These are phyloP conservation scores for Hanseniaspora uvarum DNA, from an alignment of 1,139 yeast genomes.

Conservation along the genomic window DNA sequence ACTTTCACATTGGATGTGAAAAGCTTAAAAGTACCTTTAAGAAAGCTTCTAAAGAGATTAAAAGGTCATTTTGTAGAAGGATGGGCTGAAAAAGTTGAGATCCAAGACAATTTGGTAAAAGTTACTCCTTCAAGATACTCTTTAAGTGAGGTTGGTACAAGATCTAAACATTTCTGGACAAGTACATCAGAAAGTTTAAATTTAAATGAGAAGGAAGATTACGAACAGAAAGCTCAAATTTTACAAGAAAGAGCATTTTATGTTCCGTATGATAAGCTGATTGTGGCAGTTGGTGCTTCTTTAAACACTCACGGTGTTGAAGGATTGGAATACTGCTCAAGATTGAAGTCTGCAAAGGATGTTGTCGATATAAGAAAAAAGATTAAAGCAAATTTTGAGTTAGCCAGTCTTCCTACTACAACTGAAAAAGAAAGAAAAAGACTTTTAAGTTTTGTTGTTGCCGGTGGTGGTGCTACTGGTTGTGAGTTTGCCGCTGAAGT, in stretches of 20 bases:
- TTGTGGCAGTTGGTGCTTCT: constrained; percentile 55
- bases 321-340: constrained; percentile 48
- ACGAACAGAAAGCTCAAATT: constrained; percentile 1
- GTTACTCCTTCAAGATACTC: constrained; percentile 31
- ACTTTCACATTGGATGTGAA: constrained; percentile 48
- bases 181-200: constrained; percentile 20
- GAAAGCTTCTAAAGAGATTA: constrained; percentile 40
- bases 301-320: constrained; percentile 58
- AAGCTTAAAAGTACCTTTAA: constrained; percentile 49
- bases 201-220: constrained; percentile 8
- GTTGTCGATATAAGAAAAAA: constrained; percentile 47
- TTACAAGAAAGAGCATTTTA: constrained; percentile 34
- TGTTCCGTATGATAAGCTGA: constrained; percentile 54
- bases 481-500: constrained; percentile 61
- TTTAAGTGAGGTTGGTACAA: constrained; percentile 28
- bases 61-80: constrained; percentile 52
- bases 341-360: constrained; percentile 55
- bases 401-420: constrained; percentile 52
- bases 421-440: constrained; percentile 48
- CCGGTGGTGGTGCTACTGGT: constrained; percentile 68
- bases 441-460: constrained; percentile 50
- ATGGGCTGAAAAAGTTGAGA: constrained; percentile 43
- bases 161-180: constrained; percentile 30
- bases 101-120: constrained; percentile 44
- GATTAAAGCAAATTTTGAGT: constrained; percentile 45